phyloP scores from a whole-genome alignment of 768 basidiomycete species.

The Termitomyces sp. region DNA sequence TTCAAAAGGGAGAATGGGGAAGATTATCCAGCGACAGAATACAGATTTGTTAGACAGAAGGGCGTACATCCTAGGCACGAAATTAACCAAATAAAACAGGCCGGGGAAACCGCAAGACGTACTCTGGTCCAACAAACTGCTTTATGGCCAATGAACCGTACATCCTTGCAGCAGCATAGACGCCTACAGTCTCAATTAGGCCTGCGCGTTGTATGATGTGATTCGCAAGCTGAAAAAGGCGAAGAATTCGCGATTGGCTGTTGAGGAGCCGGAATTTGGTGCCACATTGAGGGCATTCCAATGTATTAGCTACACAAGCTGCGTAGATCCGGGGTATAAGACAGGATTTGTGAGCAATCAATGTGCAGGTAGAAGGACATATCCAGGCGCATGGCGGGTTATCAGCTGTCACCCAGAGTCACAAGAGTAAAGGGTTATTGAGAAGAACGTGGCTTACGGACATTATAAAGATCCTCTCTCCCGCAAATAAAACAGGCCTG shows the following conservation, averaged over 20 bases:
- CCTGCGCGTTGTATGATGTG: slow-evolving; percentile 45
- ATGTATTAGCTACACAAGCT: slow-evolving; percentile 53
- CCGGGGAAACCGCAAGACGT: slow-evolving; percentile 13
- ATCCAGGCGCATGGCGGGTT: slow-evolving; percentile 59
- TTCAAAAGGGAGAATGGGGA: slow-evolving; percentile 58
- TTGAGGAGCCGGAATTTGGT: slow-evolving; percentile 64
- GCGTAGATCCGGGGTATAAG: slow-evolving; percentile 71
- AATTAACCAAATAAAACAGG: background rate
- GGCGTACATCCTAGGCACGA: slow-evolving; percentile 50
- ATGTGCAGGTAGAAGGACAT: slow-evolving; percentile 76
- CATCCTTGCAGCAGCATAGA: slow-evolving; percentile 47
- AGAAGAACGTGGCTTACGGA: slow-evolving; percentile 28
- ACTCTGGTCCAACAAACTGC: slow-evolving; percentile 70
- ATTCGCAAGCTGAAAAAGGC: slow-evolving; percentile 47
- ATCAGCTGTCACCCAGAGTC: slow-evolving; percentile 31
- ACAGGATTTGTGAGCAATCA: slow-evolving; percentile 77
- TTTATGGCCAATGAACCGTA: slow-evolving; percentile 72
- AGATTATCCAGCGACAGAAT: slow-evolving; percentile 75
- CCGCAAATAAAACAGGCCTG: slow-evolving; percentile 77
- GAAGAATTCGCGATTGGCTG: slow-evolving; percentile 48
- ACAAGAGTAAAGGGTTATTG: background rate
- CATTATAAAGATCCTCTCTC: slow-evolving; percentile 59
- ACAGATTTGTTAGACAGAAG: slow-evolving; percentile 60
- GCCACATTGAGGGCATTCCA: slow-evolving; percentile 79
- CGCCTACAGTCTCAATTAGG: slow-evolving; percentile 41